phyloP scores from a whole-genome alignment of 2,329 filamentous ascomycete species.

The Fusarium nematophilum region DNA sequence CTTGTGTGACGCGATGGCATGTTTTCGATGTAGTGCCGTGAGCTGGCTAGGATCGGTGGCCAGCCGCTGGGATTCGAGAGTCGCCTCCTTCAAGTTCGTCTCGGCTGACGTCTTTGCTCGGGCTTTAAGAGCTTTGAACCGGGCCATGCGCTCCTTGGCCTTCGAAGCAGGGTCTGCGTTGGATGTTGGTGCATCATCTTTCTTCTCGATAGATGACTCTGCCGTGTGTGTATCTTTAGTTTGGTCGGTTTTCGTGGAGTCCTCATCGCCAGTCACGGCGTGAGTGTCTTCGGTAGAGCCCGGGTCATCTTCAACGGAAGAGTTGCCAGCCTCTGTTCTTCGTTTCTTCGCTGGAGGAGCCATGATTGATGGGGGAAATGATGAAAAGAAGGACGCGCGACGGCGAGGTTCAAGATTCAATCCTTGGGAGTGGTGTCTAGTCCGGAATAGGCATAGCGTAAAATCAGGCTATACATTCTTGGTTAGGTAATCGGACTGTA shows the following conservation, averaged over 20 bases:
- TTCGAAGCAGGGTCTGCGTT: constrained; percentile 54
- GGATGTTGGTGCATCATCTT: constrained; percentile 25
- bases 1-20: constrained; percentile 90
- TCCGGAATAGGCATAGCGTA: background rate
- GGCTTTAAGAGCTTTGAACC: constrained; percentile 88
- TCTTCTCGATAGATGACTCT: constrained; percentile 28
- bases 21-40: constrained; percentile 82
- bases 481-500: background rate
- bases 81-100: constrained; percentile 85
- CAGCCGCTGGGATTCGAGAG: constrained; percentile 82
- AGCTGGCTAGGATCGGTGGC: constrained; percentile 82
- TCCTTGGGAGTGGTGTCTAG: background rate
- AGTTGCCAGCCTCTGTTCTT: constrained; percentile 31
- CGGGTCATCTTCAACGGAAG: background rate
- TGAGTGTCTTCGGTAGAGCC: background rate
- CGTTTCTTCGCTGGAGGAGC: constrained; percentile 45
- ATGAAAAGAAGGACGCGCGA: constrained; percentile 1
- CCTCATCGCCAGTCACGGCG: background rate
- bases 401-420: background rate
- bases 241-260: background rate
- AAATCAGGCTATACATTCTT: too few species aligned
- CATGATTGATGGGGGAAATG: constrained; percentile 33
- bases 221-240: constrained; percentile 16
- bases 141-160: constrained; percentile 76
- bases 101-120: constrained; percentile 78